A percentile compares a stretch with the other conserved stretches of the same genome.
Evolutionary conservation across 768 basidiomycete species (phyloP).

Genomic region (Phlebiopsis flavidoalba): DNA sequence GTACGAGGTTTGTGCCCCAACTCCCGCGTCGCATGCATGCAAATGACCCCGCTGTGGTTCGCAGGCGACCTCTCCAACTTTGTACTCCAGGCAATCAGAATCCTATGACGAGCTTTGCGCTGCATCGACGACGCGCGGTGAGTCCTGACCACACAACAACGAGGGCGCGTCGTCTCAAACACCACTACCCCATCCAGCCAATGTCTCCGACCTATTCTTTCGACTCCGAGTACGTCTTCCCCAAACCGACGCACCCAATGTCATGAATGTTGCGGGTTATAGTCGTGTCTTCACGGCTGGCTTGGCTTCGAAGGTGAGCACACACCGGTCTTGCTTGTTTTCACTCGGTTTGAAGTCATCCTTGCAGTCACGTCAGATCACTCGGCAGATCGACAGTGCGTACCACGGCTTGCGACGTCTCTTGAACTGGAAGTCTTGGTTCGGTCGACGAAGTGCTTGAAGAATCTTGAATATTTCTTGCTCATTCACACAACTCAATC

Average conservation of each 20-base stretch:
- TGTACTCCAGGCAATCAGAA: background rate
- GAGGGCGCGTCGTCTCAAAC: background rate
- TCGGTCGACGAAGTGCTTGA: background rate
- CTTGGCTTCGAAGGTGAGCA: constrained; percentile 2
- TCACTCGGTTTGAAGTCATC: background rate
- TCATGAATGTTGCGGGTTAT: constrained; percentile 2
- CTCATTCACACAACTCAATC: background rate
- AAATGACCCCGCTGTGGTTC: background rate
- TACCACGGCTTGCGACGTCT: background rate
- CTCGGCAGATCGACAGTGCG: background rate
- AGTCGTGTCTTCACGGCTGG: constrained; percentile 7
- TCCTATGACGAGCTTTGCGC: background rate
- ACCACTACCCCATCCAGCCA: background rate
- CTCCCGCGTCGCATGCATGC: background rate
- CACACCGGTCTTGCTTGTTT: background rate
- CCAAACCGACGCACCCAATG: background rate
- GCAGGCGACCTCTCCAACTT: background rate
- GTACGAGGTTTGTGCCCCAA: background rate
- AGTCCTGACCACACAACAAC: background rate
- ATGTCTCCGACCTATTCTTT: constrained; percentile 1
- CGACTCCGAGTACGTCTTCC: constrained; percentile 1
- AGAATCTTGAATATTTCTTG: background rate
- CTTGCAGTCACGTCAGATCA: constrained; percentile 7
- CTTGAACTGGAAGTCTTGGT: background rate
- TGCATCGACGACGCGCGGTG: background rate